These are phyloP conservation scores for Aspergillus sp. DNA, from an alignment of 2,329 filamentous ascomycete species.

Conservation along the genomic window DNA sequence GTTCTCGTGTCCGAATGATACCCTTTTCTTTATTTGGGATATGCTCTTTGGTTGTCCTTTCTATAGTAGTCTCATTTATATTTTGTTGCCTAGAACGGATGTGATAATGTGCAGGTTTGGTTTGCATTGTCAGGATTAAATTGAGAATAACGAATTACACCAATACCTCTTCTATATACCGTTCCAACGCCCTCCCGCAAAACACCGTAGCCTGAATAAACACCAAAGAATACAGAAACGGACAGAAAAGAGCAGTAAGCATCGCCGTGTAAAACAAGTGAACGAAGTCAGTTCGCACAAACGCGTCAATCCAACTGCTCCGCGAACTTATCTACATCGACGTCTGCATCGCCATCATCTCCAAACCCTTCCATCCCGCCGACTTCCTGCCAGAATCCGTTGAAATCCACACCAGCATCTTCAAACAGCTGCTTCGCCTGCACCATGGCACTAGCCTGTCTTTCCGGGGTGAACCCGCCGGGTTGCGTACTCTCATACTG, in stretches of 20 bases:
- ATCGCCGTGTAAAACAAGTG: background rate
- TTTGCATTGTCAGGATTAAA: background rate
- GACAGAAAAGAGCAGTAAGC: background rate
- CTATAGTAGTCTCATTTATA: background rate
- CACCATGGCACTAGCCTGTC: slow-evolving; percentile 69
- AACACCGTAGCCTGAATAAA: background rate
- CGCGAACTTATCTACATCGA: slow-evolving; percentile 58
- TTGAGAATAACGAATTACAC: background rate
- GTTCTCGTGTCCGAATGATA: slow-evolving; percentile 20
- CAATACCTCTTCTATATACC: slow-evolving; percentile 2
- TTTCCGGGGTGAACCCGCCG: slow-evolving; percentile 73
- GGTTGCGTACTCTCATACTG: slow-evolving; percentile 81
- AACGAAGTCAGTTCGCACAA: background rate
- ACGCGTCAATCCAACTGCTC: slow-evolving; percentile 42
- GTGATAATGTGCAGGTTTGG: background rate
- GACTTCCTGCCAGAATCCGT: slow-evolving; percentile 72
- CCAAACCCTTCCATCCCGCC: slow-evolving; percentile 61
- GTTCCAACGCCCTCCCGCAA: background rate
- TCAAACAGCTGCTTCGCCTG: slow-evolving; percentile 76
- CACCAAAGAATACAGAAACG: background rate
- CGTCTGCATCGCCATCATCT: slow-evolving; percentile 45
- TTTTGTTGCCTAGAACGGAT: background rate
- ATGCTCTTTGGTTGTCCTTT: background rate
- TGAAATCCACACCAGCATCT: slow-evolving; percentile 76
- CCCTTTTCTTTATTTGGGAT: slow-evolving; percentile 10